phyloP scores from a whole-genome alignment of 345 rosid species.

The Mercurialis annua region DNA sequence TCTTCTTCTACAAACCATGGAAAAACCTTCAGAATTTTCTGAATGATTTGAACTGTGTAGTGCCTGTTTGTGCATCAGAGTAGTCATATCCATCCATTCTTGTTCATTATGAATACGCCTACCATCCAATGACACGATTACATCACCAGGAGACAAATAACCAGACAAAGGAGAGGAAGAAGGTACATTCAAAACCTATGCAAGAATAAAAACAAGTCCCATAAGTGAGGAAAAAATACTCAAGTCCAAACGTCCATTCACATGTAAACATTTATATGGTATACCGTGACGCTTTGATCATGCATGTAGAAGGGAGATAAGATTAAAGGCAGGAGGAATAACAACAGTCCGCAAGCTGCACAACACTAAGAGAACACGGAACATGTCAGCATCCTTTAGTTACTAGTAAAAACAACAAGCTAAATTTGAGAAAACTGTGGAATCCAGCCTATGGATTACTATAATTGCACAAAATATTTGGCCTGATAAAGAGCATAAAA shows the following conservation, averaged over 20 bases:
- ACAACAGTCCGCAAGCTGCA: constrained; percentile 53
- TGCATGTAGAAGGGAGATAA: constrained; percentile 59
- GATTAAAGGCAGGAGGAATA: constrained; percentile 57
- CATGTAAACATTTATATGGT: constrained; percentile 6
- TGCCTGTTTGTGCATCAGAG: constrained; percentile 38
- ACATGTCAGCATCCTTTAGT: neutral
- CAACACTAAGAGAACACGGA: constrained; percentile 41
- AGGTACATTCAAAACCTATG: constrained; percentile 69
- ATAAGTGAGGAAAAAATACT: neutral
- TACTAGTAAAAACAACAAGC: neutral
- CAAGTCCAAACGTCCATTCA: neutral
- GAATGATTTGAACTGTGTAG: constrained; percentile 37
- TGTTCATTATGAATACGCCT: constrained; percentile 40
- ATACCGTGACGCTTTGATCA: constrained; percentile 56
- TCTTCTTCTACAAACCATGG: constrained; percentile 36
- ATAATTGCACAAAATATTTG: neutral
- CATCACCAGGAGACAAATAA: constrained; percentile 74
- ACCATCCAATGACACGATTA: constrained; percentile 69
- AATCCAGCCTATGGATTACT: neutral
- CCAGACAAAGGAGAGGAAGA: constrained; percentile 61
- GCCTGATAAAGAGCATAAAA: neutral
- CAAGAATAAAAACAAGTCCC: constrained; percentile 4
- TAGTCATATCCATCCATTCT: constrained; percentile 60
- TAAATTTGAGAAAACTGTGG: neutral
- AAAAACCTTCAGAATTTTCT: constrained; percentile 27